phyloP scores from a whole-genome alignment of 129 eudicot genomes.

The Pseudognaphalium luteoalbum region DNA sequence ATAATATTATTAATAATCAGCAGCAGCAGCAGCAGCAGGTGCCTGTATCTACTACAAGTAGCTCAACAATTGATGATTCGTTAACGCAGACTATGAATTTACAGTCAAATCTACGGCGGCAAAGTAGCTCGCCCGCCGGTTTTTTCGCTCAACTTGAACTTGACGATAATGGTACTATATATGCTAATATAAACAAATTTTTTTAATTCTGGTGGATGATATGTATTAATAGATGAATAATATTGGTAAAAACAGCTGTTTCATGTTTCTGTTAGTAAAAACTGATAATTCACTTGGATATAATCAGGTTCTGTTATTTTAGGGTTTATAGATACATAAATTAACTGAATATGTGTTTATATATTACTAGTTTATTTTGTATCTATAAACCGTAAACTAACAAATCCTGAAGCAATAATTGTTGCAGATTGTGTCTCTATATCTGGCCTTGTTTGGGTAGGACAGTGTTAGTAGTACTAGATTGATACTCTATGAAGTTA shows the following conservation, averaged over 20 bases:
- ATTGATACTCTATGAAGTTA: not conserved
- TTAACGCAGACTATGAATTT: slow-evolving; percentile 24
- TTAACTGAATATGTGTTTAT: too few relatives aligned
- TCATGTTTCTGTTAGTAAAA: too few relatives aligned
- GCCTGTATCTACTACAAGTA: slow-evolving; percentile 9
- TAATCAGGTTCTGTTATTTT: not conserved
- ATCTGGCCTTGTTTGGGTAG: not conserved
- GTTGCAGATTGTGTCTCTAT: not conserved
- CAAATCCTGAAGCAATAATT: too few relatives aligned
- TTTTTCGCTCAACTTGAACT: slow-evolving; percentile 57
- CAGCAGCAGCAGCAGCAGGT: not conserved
- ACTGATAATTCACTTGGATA: too few relatives aligned
- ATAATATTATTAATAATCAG: not conserved
- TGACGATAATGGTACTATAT: slow-evolving; percentile 50
- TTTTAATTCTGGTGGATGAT: too few relatives aligned
- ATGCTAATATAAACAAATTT: not conserved
- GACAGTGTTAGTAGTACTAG: not conserved
- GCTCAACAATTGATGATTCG: slow-evolving; percentile 32
- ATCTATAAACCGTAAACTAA: not conserved
- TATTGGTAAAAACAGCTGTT: not conserved
- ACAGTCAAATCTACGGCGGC: slow-evolving; percentile 49
- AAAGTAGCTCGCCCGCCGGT: slow-evolving; percentile 84
- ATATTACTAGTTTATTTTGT: not conserved
- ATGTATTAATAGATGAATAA: not conserved
- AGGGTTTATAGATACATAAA: not conserved